Base-by-base conservation (phyloP, 108 stramenopile genomes). In the Pseudonitzschia multistriata region DNA sequence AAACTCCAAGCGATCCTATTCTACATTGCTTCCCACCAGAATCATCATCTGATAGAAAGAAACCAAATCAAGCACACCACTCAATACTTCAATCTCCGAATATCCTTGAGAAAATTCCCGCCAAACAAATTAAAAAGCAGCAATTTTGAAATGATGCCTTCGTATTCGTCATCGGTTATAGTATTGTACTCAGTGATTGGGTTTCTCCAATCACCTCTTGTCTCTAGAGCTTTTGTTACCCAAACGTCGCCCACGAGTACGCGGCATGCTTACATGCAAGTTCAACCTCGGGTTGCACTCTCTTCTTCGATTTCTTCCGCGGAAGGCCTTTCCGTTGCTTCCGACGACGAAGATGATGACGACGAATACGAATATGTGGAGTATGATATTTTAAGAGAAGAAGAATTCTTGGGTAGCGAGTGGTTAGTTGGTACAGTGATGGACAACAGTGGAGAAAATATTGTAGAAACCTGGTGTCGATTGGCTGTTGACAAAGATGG, bases 401-500 rank as follows among this genome's bases (percentile, higher is more conserved):
- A 71, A 33, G 93, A 94, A 49, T 90, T 94, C 72, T 73, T 77
- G 72, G 72, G 77, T 47, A 82, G 83, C 27, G 90, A 92, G 71
- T 94, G 93, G 93, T 69, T 89, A 67, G 77, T 94, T 21, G 89
- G 93, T 19, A 94, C 86, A 5, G 50, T 78, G 28, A 84, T 76
- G 82, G 85, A 88, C 52, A 67, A 49, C 34, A 61, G 66, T 40
- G 62, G 61, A 47, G 78, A 79, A 35, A 57, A 72, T 29, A 90
- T 92, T 79, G 83, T 77, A n/a, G 89, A 89, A 63, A 91, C 93
- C 42, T 90, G 88, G 89, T 79, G 80, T 14, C 90, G 93, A 22
- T 72, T 88, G 45, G 79, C 74, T 14, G 72, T 72, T 3, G 79
- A 79, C 66, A 81, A 85, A 62, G 76, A 83, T 60, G 92, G 92